Evolutionary conservation across 441 rosid genomes (phyloP).

Genomic region (Hura crepitans): DNA sequence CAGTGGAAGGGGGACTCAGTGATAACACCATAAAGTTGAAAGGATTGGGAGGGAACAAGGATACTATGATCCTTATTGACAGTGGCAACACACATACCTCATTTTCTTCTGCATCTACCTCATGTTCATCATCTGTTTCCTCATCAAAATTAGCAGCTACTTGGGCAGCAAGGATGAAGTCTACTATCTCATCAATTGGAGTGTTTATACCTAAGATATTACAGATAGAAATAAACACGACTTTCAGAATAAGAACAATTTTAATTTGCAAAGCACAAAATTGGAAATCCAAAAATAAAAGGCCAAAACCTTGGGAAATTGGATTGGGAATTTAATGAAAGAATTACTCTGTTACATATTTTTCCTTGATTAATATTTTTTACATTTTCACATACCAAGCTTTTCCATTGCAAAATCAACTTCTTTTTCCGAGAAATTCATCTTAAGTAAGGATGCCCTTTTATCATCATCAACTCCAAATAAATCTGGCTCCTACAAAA

Average conservation of each 20-base stretch:
- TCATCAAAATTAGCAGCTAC: slow-evolving; percentile 55
- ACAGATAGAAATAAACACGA: slow-evolving; percentile 20
- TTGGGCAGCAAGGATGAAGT: slow-evolving; percentile 81
- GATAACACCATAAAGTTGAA: no score
- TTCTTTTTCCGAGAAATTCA: slow-evolving; percentile 62
- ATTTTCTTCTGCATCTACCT: slow-evolving; percentile 33
- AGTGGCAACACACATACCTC: no score
- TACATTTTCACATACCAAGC: slow-evolving; percentile 50
- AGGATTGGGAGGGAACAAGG: no score
- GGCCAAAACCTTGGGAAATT: background rate
- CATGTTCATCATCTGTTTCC: slow-evolving; percentile 34
- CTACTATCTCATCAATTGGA: slow-evolving; percentile 66
- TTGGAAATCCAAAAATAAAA: background rate
- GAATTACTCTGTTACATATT: background rate
- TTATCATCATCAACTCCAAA: slow-evolving; percentile 38
- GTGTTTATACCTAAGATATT: slow-evolving; percentile 50
- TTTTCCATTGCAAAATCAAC: slow-evolving; percentile 69
- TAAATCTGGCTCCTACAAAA: slow-evolving; percentile 62
- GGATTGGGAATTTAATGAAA: background rate
- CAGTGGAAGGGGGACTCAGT: no score
- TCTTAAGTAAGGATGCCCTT: slow-evolving; percentile 55
- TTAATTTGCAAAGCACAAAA: background rate
- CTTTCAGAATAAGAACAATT: background rate
- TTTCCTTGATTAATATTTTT: background rate
- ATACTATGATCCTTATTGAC: no score